Evolutionary conservation across 2,329 filamentous ascomycete genomes (phyloP), one percentile per base, ranked within the genome.

Genomic region (Paecilomyces sp.): DNA sequence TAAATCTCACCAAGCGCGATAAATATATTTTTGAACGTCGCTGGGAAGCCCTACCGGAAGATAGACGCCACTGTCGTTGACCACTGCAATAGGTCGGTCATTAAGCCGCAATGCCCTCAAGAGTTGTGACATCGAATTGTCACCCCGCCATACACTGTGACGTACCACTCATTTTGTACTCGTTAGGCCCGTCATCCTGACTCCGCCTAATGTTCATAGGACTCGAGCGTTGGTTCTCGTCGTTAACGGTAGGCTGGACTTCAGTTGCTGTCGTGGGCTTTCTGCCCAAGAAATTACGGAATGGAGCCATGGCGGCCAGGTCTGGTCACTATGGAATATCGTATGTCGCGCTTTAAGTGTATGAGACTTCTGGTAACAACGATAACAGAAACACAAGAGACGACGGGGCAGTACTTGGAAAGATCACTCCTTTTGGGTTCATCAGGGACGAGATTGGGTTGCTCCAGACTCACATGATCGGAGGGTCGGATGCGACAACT

Each of bases 41-140:
- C 13, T 13, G 18, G 41, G 36, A 47, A 24, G 41, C 52, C 85
- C 77, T 86, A 94, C 91, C 68, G 93, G 93, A 66, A 97, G 85
- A 78, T 96, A 97, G 63, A 96, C 89, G 66, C 93, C 93, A 74
- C 90, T 95, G 76, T 96, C 92, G 72, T 96, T 95, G 74, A 97
- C 94, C 65, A 97, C 93, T 97, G 73, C 67, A 63, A 24, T 57
- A 36, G 62, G 64, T 71, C 64, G 73, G 70, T 67, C 63, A 70
- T 65, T 65, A 58, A 62, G 57, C 50, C 53, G 51, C 56, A 33
- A 57, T 22, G 34, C 28, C 24, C 24, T 12, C 51, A 11, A 53
- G 24, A 53, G 9, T 30, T 11, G 51, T 25, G 51, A 25, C 24
- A 53, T 15, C 25, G 31, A 54, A 55, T 11, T 11, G 31, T 33